phyloP scores from a whole-genome alignment of 192 early-diverging fungal species.

The Irineochytrium annulatum region DNA sequence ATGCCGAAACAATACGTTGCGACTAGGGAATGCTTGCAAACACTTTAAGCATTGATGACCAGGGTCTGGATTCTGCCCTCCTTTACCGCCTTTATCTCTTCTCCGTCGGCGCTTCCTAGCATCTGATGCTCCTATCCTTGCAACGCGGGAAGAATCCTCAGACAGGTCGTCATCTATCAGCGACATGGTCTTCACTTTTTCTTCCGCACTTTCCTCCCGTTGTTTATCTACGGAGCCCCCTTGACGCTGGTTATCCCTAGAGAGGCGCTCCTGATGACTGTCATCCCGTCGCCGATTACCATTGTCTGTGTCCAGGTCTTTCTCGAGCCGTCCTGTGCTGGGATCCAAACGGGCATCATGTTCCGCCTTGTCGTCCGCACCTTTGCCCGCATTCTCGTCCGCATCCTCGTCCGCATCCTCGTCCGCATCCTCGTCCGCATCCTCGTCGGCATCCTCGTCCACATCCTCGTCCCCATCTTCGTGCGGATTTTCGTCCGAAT shows the following conservation, averaged over 20 bases:
- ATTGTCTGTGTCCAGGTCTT: slow-evolving; percentile 10
- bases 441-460: background rate
- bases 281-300: background rate
- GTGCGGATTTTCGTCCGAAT: background rate
- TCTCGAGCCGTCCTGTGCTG: slow-evolving; percentile 10
- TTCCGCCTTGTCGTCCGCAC: background rate
- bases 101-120: too few relatives aligned
- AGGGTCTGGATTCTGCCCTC: too few relatives aligned
- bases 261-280: too few relatives aligned
- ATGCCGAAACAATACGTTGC: too few relatives aligned
- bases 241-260: background rate
- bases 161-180: too few relatives aligned
- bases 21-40: too few relatives aligned
- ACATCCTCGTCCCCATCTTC: slow-evolving; percentile 10
- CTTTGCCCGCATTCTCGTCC: background rate
- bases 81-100: too few relatives aligned
- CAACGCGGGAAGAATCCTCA: too few relatives aligned
- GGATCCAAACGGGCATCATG: background rate
- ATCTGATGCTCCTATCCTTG: too few relatives aligned
- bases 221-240: background rate
- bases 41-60: too few relatives aligned
- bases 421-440: background rate
- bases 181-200: too few relatives aligned
- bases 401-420: slow-evolving; percentile 13
- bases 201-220: background rate